These are phyloP conservation scores for Rostrohypoxylon terebratum DNA, from an alignment of 495 filamentous ascomycete species.

Conservation along the genomic window DNA sequence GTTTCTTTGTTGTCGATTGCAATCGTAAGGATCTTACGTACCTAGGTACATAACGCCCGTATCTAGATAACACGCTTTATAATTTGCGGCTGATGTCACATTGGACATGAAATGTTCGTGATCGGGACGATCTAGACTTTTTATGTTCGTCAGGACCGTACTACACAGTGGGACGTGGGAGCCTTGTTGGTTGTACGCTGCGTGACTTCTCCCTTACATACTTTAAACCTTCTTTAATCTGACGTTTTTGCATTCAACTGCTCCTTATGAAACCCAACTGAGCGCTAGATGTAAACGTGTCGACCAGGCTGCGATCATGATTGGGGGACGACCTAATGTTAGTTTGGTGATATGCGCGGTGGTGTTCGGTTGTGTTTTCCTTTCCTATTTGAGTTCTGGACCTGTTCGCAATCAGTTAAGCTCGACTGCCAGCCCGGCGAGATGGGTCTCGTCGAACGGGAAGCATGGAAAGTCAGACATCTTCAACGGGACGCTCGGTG, in stretches of 20 bases:
- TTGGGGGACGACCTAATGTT: slow-evolving; percentile 28
- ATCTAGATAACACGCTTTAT: background rate
- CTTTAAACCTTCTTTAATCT: background rate
- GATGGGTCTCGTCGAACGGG: slow-evolving; percentile 9
- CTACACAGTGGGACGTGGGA: slow-evolving; percentile 11
- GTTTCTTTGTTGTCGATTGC: background rate
- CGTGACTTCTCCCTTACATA: background rate
- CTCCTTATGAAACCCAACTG: background rate
- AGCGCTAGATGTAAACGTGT: background rate
- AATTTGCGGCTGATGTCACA: slow-evolving; percentile 26
- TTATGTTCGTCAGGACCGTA: background rate
- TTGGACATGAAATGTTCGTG: background rate
- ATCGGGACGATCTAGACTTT: slow-evolving; percentile 19
- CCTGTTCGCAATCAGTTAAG: slow-evolving; percentile 19
- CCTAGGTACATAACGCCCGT: background rate
- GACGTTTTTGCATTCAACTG: background rate
- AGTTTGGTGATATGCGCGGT: slow-evolving; percentile 20
- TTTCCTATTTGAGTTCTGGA: slow-evolving; percentile 25
- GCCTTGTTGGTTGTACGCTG: slow-evolving; percentile 8
- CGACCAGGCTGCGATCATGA: slow-evolving; percentile 19
- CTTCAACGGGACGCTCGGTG: slow-evolving; percentile 37
- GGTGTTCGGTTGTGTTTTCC: slow-evolving; percentile 16
- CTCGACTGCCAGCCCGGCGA: slow-evolving; percentile 15
- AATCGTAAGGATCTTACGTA: background rate
- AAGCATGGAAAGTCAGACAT: slow-evolving; percentile 29